Base-by-base conservation (phyloP, 768 basidiomycete species). In the Mycena rosella region DNA sequence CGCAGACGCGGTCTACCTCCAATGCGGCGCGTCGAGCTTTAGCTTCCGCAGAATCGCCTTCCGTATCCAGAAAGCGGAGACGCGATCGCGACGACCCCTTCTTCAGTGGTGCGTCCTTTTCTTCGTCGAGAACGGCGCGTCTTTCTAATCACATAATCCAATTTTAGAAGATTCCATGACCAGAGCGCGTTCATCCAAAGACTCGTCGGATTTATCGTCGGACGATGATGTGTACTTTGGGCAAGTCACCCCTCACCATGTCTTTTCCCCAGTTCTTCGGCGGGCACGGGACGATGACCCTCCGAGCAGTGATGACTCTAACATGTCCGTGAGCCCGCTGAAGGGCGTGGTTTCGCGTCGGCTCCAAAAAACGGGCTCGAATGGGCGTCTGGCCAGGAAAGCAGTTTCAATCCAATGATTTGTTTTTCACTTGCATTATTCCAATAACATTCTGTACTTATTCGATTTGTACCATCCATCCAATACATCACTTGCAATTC, bases 201-300 rank as follows among this genome's bases (percentile, higher is more conserved):
- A 54, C 47, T 60, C 62, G 40, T 73, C 67, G 24, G 61, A 70
- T 32, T 69, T 24, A 36, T 88, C 88, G 3, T 91, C 91, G 4
- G 91, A 92, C 70, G 90, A 93, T 63, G 89, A 91, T 68, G 85
- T 84, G 0, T 82, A 84, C 66, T 65, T 87, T 29, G 90, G 90
- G 0, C 89, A 91, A 75, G 88, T 91, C 20, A 91, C 89, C 0
- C 90, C 91, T n/a, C 85, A 86, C 66, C 88, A 89, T 71, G 76
- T 92, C 34, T 86, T 88, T 42, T 93, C 91, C 10, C 90, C 91
- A 8, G 83, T 81, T 24, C 77, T 85, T 45, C 86, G 83, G 38
- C 83, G 85, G 44, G 69, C 76, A 24, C 75, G 78, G 67, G 72
- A 82, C 59, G 76, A 78, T 34, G 82, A 85, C 60, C 77, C 78